These are phyloP conservation scores for Boletus coccyginus DNA, from an alignment of 768 basidiomycete genomes.

Conservation along the genomic window DNA sequence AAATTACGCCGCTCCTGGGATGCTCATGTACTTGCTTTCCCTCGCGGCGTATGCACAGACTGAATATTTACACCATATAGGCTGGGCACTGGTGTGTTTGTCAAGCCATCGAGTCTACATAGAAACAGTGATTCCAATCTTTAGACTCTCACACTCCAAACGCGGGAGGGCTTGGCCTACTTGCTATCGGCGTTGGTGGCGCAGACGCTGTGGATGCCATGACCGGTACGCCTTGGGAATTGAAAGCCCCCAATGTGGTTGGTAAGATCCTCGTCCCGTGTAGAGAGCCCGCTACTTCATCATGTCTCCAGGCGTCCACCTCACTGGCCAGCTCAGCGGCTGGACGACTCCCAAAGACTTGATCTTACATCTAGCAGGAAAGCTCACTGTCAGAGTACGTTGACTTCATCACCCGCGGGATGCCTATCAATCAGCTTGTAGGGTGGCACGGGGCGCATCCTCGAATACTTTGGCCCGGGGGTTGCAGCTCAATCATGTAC, in stretches of 20 bases:
- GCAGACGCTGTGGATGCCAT: slow-evolving; percentile 98
- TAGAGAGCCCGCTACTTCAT: background rate
- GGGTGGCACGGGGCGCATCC: slow-evolving; percentile 94
- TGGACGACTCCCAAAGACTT: slow-evolving; percentile 98
- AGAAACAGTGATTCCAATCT: slow-evolving; percentile 3
- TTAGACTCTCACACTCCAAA: slow-evolving; percentile 97
- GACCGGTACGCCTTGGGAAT: slow-evolving; percentile 97
- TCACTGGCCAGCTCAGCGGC: slow-evolving; percentile 82
- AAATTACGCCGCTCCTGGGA: slow-evolving; percentile 94
- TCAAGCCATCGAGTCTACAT: background rate
- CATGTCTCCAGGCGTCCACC: slow-evolving; percentile 63
- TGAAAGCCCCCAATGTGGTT: slow-evolving; percentile 85
- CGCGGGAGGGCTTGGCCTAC: slow-evolving; percentile 92
- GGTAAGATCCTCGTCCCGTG: slow-evolving; percentile 42
- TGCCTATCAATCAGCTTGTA: slow-evolving; percentile 29
- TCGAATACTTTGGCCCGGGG: slow-evolving; percentile 97
- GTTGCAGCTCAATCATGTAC: slow-evolving; percentile 90
- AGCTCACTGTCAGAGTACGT: slow-evolving; percentile 86
- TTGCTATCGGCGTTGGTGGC: slow-evolving; percentile 99
- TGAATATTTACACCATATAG: slow-evolving; percentile 35
- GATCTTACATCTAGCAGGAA: slow-evolving; percentile 91
- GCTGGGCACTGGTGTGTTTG: slow-evolving; percentile 71
- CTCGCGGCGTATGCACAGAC: background rate
- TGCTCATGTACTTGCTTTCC: slow-evolving; percentile 67
- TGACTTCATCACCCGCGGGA: background rate